Base-by-base conservation (phyloP, 192 early-diverging fungal species). In the Entomortierella beljakovae region DNA sequence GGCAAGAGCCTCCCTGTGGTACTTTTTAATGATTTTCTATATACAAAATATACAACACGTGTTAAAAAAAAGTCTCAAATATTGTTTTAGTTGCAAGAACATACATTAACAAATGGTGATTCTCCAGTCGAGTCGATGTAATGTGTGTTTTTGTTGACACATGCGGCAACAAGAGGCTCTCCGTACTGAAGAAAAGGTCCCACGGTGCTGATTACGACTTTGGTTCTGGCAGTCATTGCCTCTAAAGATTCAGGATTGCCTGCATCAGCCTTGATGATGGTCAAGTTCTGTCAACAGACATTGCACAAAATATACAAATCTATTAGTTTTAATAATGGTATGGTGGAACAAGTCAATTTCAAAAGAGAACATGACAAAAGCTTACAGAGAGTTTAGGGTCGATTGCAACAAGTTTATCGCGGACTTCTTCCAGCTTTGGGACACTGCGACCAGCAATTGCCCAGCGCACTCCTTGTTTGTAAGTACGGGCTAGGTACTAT, bases 91-190 rank as follows among this genome's bases (percentile, higher is more conserved):
- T 67, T 25, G 3, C 28, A 29, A 25, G 1, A 28, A 34, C 61
- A 35, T 60, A 79, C 75, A 31, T 65, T 25, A n/a, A 79, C 75
- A 54, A 79, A 79, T 22, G 58, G 70, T 15, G 69, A 76, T 62
- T 97, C 95, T 42, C 95, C 97, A n/a, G 95, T 96, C 11, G 90
- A 93, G 65, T 98, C 97, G 34, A 95, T 85, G 70, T 97, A 98
- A 70, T 98, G 90, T 0, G 96, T 94, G 0, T 84, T 64, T 28
- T 87, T 70, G 11, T 87, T 81, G n/a, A 93, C 74, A 61, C 93
- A 94, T 1, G 90, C 81, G 22, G 85, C 88, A 5, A 94, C 91
- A 2, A 96, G 68, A 13, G 89, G 86, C 23, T 86, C 84, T 42
- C 95, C 95, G 61, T 95, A 88, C 35, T 88, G 61, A 4, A 84